Conservation (phyloP, 2,329 filamentous ascomycete genomes). For the Thielaviopsis punctulata region DNA sequence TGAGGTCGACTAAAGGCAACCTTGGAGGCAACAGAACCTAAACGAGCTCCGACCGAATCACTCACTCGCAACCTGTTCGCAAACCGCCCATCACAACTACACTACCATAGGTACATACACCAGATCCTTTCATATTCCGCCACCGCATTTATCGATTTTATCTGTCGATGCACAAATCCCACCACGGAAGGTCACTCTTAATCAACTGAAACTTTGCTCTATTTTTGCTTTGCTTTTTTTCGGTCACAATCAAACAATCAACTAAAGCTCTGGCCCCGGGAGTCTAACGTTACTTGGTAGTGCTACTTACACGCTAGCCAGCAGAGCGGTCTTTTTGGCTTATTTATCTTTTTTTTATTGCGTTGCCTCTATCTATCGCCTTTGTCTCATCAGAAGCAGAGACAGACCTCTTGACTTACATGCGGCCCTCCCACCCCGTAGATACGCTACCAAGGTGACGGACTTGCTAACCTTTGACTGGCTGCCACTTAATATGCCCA, state of each 20-base stretch:
- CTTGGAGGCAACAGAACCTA: no score
- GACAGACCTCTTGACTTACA: not conserved
- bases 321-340: no score
- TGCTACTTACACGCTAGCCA: no score
- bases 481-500: not conserved
- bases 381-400: not conserved
- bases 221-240: no score
- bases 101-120: no score
- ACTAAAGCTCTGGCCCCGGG: not conserved
- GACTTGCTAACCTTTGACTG: not conserved
- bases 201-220: not conserved
- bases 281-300: no score
- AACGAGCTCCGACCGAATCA: no score
- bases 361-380: not conserved
- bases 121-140: not conserved
- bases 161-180: not conserved
- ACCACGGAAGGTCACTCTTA: not conserved
- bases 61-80: no score
- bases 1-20: no score
- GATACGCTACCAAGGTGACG: not conserved
- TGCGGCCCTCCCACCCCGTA: not conserved
- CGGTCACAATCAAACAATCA: no score
- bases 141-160: not conserved
- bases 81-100: not conserved
- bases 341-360: not conserved